Percentiles rank a stretch among this genome's conserved stretches.
These are phyloP conservation scores for Yueomyces sinensis DNA, from an alignment of 805 yeast genomes.

Conservation along the genomic window DNA sequence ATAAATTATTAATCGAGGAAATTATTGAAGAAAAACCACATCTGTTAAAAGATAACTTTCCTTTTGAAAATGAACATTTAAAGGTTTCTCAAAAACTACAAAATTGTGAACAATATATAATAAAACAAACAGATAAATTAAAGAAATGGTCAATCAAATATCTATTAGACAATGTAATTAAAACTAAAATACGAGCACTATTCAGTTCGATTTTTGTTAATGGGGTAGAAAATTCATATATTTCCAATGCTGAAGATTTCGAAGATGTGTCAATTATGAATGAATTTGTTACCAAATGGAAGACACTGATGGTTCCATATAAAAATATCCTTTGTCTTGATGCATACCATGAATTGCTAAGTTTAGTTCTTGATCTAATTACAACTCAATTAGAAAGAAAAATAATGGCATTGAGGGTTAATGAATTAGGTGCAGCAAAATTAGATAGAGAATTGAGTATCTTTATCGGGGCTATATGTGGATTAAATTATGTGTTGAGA, in stretches of 20 bases:
- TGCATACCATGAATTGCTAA: constrained; percentile 36
- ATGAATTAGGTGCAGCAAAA: constrained; percentile 72
- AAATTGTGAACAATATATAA: constrained; percentile 13
- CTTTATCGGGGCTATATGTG: constrained; percentile 62
- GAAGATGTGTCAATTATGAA: constrained; percentile 27
- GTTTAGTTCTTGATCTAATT: constrained; percentile 38
- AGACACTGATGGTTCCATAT: constrained; percentile 49
- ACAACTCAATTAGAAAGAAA: constrained; percentile 51
- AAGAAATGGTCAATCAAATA: constrained; percentile 29
- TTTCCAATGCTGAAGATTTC: constrained; percentile 22
- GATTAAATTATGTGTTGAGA: constrained; percentile 57
- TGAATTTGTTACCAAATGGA: constrained; percentile 55
- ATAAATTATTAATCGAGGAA: constrained; percentile 31
- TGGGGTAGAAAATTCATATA: constrained; percentile 13
- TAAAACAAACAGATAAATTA: constrained; percentile 18
- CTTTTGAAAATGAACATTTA: constrained; percentile 25
- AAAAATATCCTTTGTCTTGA: constrained; percentile 40
- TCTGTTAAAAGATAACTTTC: constrained; percentile 25
- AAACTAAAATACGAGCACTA: constrained; percentile 29
- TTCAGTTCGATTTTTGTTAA: constrained; percentile 29
- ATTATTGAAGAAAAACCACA: constrained; percentile 20
- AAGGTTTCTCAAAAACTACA: constrained; percentile 17
- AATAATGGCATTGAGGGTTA: constrained; percentile 55
- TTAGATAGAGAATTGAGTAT: constrained; percentile 71
- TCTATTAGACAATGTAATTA: constrained; percentile 26